These are phyloP conservation scores for Rosellinia necatrix DNA, from an alignment of 2,329 filamentous ascomycete genomes.

Conservation along the genomic window DNA sequence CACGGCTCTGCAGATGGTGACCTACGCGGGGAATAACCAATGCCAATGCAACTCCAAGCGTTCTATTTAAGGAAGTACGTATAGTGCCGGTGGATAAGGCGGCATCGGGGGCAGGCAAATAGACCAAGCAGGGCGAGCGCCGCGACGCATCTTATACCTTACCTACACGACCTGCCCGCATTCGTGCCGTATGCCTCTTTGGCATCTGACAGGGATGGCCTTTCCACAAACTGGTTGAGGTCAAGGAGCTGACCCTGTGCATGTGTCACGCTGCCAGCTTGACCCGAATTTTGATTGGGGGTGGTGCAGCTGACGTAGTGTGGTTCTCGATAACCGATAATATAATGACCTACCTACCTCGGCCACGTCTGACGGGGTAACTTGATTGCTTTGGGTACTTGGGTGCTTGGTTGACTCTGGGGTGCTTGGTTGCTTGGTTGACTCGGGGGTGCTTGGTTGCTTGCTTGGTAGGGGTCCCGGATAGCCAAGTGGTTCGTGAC, in stretches of 20 bases:
- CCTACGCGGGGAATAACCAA: conserved; percentile 16
- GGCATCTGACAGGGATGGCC: conserved; percentile 13
- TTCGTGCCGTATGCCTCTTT: conserved; percentile 7
- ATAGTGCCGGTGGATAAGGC: conserved; percentile 16
- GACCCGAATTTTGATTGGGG: conserved; percentile 13
- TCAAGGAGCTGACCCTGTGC: conserved; percentile 15
- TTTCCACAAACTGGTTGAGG: conserved; percentile 13
- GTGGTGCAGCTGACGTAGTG: conserved; percentile 39
- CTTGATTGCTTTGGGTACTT: too few relatives aligned
- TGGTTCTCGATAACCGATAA: conserved; percentile 19
- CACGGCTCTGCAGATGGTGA: conserved; percentile 19
- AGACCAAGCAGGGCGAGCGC: conserved; percentile 13
- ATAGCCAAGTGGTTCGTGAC: conserved; percentile 29
- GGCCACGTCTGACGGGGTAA: conserved; percentile 25
- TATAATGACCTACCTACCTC: conserved; percentile 29
- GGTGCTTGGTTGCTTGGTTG: too few relatives aligned
- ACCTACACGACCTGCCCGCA: conserved; percentile 7
- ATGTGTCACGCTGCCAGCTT: conserved; percentile 23
- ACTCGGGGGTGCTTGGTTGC: too few relatives aligned
- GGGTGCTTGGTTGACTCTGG: too few relatives aligned
- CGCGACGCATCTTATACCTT: conserved; percentile 9
- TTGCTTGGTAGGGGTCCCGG: conserved; percentile 5
- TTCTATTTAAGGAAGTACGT: conserved; percentile 28
- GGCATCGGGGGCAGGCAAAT: conserved; percentile 20
- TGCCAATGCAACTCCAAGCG: conserved; percentile 23